Evolutionary conservation across 108 stramenopile genomes (phyloP).

Genomic region (Skeletonema grethae): DNA sequence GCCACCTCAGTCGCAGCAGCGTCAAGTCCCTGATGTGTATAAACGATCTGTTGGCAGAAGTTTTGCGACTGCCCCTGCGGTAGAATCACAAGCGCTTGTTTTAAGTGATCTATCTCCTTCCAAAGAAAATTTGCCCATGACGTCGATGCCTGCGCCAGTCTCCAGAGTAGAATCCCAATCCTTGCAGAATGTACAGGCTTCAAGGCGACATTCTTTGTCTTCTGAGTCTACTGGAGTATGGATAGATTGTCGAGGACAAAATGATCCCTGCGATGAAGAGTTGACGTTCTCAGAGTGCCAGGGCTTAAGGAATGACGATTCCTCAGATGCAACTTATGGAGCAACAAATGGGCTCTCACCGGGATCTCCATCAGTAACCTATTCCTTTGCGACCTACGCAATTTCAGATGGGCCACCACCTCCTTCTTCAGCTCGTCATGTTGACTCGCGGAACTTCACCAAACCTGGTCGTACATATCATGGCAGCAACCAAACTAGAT

Average conservation of each 20-base stretch:
- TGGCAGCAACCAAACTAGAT: background rate
- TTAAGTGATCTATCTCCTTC: background rate
- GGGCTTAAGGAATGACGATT: background rate
- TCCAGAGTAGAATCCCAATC: background rate
- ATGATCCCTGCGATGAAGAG: constrained; percentile 2
- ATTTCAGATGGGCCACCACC: background rate
- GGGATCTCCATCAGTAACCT: background rate
- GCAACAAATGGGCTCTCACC: background rate
- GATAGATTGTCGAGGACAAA: background rate
- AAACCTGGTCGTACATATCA: background rate
- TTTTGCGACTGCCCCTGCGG: background rate
- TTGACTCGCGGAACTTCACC: background rate
- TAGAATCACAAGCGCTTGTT: background rate
- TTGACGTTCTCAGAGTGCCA: background rate
- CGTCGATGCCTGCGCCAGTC: background rate
- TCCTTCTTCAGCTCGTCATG: background rate
- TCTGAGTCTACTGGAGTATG: constrained; percentile 4
- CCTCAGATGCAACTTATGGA: background rate
- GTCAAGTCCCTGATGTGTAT: background rate
- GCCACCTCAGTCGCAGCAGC: background rate
- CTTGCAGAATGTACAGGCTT: background rate
- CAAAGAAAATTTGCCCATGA: background rate
- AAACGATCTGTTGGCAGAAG: background rate
- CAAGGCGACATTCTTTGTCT: background rate
- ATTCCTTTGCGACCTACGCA: constrained; percentile 1